phyloP scores from a whole-genome alignment of 2,329 filamentous ascomycete genomes.

The Geosmithia morbida region DNA sequence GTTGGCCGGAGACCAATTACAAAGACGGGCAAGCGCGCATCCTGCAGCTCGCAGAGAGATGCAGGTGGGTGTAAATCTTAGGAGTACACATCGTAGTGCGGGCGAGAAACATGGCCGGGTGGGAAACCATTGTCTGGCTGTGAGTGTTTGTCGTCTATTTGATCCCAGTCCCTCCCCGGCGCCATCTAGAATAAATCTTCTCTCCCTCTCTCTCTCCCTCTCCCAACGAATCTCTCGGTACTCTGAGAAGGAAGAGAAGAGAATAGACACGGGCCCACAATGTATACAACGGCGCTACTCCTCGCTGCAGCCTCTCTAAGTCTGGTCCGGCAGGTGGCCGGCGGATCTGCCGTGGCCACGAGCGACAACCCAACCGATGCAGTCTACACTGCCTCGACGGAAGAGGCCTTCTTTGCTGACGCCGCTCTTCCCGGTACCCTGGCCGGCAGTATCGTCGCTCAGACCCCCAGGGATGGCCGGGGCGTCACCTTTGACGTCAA shows the following conservation, averaged over 20 bases:
- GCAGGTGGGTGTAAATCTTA: neutral
- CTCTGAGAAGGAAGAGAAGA: neutral
- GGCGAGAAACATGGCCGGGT: neutral
- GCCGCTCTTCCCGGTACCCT: conserved; percentile 36
- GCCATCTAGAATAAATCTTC: neutral
- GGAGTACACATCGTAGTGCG: too few species aligned
- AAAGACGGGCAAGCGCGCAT: neutral
- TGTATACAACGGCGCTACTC: conserved; percentile 1
- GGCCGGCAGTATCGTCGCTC: conserved; percentile 34
- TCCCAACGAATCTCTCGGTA: neutral
- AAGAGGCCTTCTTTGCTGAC: conserved; percentile 32
- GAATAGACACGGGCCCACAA: neutral
- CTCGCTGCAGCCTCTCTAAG: conserved; percentile 6
- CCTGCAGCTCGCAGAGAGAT: neutral
- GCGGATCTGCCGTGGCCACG: conserved; percentile 32
- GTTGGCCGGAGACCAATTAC: neutral
- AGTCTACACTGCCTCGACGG: conserved; percentile 39
- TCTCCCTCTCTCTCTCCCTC: neutral
- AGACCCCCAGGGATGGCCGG: conserved; percentile 28
- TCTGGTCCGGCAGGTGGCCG: conserved; percentile 10
- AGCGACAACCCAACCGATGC: conserved; percentile 39
- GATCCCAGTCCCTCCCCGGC: neutral
- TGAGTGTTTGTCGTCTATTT: neutral
- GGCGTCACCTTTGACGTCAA: conserved; percentile 41
- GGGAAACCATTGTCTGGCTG: neutral